Evolutionary conservation across 208 protist species (phyloP).

Genomic region (Trichomonas vaginalis): DNA sequence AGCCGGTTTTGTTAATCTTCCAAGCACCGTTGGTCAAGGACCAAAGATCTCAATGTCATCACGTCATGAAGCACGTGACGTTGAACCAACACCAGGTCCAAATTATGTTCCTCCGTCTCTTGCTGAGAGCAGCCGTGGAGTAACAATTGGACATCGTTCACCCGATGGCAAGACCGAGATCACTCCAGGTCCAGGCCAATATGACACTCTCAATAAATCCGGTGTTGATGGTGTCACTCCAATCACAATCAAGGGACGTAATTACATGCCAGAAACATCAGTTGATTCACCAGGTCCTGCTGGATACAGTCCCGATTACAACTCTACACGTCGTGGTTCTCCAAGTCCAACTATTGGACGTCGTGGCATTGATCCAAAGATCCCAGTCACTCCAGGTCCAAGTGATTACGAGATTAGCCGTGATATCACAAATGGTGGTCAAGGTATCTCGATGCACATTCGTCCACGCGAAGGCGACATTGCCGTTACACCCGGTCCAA

Average conservation of each 20-base stretch:
- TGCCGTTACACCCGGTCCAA: not conserved
- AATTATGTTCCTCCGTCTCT: not conserved
- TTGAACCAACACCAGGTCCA: not conserved
- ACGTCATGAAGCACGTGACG: not conserved
- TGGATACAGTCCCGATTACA: not conserved
- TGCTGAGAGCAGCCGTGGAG: not conserved
- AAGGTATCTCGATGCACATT: not conserved
- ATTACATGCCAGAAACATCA: not conserved
- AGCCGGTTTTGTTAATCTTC: not conserved
- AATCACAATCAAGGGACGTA: not conserved
- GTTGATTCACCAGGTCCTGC: not conserved
- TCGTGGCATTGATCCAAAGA: not conserved
- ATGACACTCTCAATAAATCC: not conserved
- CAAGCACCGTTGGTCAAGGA: not conserved
- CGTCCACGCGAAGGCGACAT: not conserved
- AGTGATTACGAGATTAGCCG: not conserved
- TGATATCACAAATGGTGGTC: not conserved
- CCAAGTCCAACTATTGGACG: not conserved
- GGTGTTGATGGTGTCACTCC: not conserved
- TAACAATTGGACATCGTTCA: not conserved
- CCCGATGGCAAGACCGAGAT: not conserved
- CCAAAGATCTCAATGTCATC: not conserved
- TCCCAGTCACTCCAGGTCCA: not conserved
- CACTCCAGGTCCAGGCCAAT: not conserved
- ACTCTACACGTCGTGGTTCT: too few species aligned